Evolutionary conservation across 805 yeast genomes (phyloP), one percentile per base, ranked within the genome.

Genomic region (Kodamaea fukazawae): DNA sequence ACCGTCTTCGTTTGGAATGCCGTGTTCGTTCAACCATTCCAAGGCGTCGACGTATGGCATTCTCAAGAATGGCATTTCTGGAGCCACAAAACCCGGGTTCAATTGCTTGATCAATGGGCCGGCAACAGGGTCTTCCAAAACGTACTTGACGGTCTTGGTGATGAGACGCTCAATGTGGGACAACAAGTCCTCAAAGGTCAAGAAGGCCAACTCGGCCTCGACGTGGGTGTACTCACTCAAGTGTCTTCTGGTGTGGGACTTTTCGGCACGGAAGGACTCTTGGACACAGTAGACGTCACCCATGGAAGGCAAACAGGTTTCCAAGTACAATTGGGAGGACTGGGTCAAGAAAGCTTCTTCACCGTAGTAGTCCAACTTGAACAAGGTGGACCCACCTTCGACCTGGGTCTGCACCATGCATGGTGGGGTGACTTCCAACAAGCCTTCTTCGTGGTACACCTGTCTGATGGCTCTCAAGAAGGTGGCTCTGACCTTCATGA

Each of bases 331-430:
- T 73, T 93, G 99, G 12, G 98, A 91, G 7, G 96, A 86, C 71
- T 93, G 99, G 13, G 99, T 95, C 58, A 93, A 75, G 67, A 72
- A 93, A 8, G 99, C 98, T 63, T 90, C 93, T 71, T 93, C 95
- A 40, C 96, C 98, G 63, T 93, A 93, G 73, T 95, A 93, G 63
- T 86, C 85, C 71, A 93, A 73, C 57, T 83, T 81, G 75, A 93
- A 93, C 59, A 93, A 74, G 12, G 99, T 93, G 29, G 97, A 86
- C 40, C 99, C 99, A 63, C 99, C 99, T 71, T 93, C 99, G 44
- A 93, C 99, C 73, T 93, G 98, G 29, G 96, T 90, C 71, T 93
- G 99, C 41, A 93, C 99, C 98, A 93, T 93, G 70, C 98, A 90
- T 58, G 99, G 99, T 33, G 99, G 97, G 29, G 98, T 93, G 44